These are phyloP conservation scores for Aspergillus pseudotamarii DNA, from an alignment of 2,329 filamentous ascomycete genomes.

Conservation along the genomic window DNA sequence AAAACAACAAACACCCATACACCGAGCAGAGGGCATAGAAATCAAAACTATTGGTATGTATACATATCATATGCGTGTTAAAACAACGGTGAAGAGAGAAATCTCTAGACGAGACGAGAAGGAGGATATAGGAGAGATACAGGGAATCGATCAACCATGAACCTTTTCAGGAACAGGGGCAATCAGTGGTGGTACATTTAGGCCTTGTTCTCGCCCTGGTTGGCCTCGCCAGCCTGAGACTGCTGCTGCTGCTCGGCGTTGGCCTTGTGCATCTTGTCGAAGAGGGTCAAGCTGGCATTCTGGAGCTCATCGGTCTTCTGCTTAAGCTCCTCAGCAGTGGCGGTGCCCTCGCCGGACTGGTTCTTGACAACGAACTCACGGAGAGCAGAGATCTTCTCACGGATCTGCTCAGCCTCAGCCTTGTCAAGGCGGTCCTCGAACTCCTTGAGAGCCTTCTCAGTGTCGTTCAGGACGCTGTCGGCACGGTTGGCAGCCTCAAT, in stretches of 20 bases:
- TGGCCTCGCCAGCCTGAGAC: conserved; percentile 49
- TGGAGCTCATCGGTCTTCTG: conserved; percentile 98
- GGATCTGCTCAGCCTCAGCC: conserved; percentile 87
- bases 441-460: conserved; percentile 97
- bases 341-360: conserved; percentile 85
- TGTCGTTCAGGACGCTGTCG: conserved; percentile 94
- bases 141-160: conserved; percentile 18
- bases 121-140: conserved; percentile 26
- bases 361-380: conserved; percentile 91
- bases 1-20: conserved; percentile 40
- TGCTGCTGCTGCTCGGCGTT: conserved; percentile 67
- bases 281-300: conserved; percentile 90
- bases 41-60: conserved; percentile 38
- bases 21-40: conserved; percentile 31
- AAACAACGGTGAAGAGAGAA: conserved; percentile 29
- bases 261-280: conserved; percentile 99
- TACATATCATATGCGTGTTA: conserved; percentile 39
- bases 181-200: conserved; percentile 41
- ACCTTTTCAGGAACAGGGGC: conserved; percentile 14
- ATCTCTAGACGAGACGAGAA: conserved; percentile 28
- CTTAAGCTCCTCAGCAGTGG: conserved; percentile 92
- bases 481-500: conserved; percentile 98
- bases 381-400: conserved; percentile 85
- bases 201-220: conserved; percentile 69
- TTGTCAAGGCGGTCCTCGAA: conserved; percentile 96